phyloP scores from a whole-genome alignment of 495 filamentous ascomycete species.

The Polyplosphaeria fusca region DNA sequence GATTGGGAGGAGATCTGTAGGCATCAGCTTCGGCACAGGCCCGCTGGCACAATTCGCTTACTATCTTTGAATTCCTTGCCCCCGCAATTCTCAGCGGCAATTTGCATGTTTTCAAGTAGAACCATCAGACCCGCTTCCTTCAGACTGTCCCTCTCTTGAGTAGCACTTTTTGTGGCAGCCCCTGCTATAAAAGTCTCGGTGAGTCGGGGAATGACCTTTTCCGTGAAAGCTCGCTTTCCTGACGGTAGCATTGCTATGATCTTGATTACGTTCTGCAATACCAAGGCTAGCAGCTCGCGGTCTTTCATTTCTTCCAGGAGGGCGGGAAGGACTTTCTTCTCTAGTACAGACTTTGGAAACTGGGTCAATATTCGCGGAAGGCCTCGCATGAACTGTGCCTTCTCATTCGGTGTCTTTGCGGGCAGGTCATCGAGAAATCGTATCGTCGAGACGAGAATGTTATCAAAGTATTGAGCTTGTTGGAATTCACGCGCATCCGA shows the following conservation, averaged over 20 bases:
- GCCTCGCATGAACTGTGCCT: conserved; percentile 85
- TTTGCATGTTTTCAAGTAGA: conserved; percentile 73
- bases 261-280: conserved; percentile 86
- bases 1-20: conserved; percentile 81
- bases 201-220: conserved; percentile 77
- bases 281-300: conserved; percentile 73
- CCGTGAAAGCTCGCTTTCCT: conserved; percentile 71
- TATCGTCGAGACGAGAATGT: conserved; percentile 90
- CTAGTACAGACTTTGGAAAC: conserved; percentile 87
- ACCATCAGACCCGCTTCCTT: conserved; percentile 90
- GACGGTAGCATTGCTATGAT: conserved; percentile 74
- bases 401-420: conserved; percentile 86
- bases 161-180: conserved; percentile 40
- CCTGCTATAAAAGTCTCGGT: conserved; percentile 70
- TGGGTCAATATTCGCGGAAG: conserved; percentile 79
- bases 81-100: conserved; percentile 73
- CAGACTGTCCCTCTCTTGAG: conserved; percentile 69
- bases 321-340: conserved; percentile 87
- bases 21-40: too few relatives aligned
- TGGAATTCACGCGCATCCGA: conserved; percentile 91
- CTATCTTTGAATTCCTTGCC: conserved; percentile 94
- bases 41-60: too few relatives aligned
- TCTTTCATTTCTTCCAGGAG: conserved; percentile 92
- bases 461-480: conserved; percentile 91
- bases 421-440: conserved; percentile 89